Base-by-base conservation (phyloP, 352 stramenopile species). In the Pythium myriotylum region DNA sequence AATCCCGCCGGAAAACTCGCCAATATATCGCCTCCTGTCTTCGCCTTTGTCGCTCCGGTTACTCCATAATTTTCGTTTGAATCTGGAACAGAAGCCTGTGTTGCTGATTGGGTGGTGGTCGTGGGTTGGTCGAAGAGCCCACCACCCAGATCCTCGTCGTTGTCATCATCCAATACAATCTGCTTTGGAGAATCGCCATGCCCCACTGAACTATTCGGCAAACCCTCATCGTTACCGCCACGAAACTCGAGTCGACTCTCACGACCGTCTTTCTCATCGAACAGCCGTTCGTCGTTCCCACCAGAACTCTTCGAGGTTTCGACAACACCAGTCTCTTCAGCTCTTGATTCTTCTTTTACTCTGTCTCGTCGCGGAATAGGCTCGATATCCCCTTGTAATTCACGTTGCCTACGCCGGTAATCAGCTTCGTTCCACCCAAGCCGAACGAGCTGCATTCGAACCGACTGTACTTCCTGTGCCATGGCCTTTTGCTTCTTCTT, bases 401-500 rank as follows among this genome's bases (percentile, higher is more conserved):
- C 45, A 74, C 85, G 32, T 47, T 62, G 65, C 49, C 58, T 55
- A 33, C 76, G 74, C n/a, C 54, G 65, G 47, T 73, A 76, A 41
- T 65, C 46, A 13, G 54, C 69, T 33, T 76, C 69, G 16, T 63
- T 23, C 69, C 69, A 76, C 0, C 69, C 69, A 4, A 66, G 57
- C 17, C 37, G 48, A 22, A 68, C 32, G 14, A 76, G 48, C 39
- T 64, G 59, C 42, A 64, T 47, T 19, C 65, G 65, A 33, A 70
- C 20, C 24, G 20, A 14, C 46, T 69, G 50, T 1, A 67, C 45
- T 45, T 84, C 50, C 40, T 80, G 59, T 16, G 57, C 32, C 24
- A 81, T 65, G 24, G 70, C 67, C 17, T 80, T 79, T 27, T 78
- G 77, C 48, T 79, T 76, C 58, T 87, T 88, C 59, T 84, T 89